Evolutionary conservation across 495 filamentous ascomycete species (phyloP), one percentile per base, ranked within the genome.

Genomic region (Neurospora sp.): DNA sequence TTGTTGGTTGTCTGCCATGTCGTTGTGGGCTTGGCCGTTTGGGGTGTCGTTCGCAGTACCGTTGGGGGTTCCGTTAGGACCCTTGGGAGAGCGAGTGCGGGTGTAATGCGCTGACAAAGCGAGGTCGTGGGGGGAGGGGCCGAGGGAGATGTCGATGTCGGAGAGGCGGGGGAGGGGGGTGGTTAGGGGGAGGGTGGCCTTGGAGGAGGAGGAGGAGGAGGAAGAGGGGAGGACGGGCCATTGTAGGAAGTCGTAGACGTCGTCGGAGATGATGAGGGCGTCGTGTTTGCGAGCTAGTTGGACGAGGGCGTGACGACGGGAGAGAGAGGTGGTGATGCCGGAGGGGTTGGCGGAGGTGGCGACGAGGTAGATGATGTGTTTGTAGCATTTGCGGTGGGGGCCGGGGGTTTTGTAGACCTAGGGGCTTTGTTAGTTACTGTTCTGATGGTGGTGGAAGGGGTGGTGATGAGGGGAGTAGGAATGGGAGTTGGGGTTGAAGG

Each of bases 231-330:
- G 70, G 70, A 75, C 71, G 7, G 87, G 86, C 89, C 93, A 96
- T 78, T 92, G 91, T 0, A 97, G 84, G 73, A 93, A 90, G 79
- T 97, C 94, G 74, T 98, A 98, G 1, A 98, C 93, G 80, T 97
- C 94, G 81, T 97, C 94, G 14, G 86, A 87, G n/a, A 97, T 86
- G 69, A 97, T 80, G 7, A 97, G 82, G 5, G 92, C 92, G 77
- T 97, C 90, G 78, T 90, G 88, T 39, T 88, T 81, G 14, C 94
- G 86, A 3, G 94, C 94, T 5, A 95, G 76, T 8, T 82, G 79
- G 7, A 97, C 88, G 2, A 97, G 84, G 16, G 79, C 79, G 73
- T 89, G 79, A 0, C 94, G 86, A 8, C 89, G 86, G 27, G 81
- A 77, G 35, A 91, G 80, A 1, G 89, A 86, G 89, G 93, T 92